Conservation (phyloP, 2,329 filamentous ascomycete species). For the Colletotrichum tropicicola region DNA sequence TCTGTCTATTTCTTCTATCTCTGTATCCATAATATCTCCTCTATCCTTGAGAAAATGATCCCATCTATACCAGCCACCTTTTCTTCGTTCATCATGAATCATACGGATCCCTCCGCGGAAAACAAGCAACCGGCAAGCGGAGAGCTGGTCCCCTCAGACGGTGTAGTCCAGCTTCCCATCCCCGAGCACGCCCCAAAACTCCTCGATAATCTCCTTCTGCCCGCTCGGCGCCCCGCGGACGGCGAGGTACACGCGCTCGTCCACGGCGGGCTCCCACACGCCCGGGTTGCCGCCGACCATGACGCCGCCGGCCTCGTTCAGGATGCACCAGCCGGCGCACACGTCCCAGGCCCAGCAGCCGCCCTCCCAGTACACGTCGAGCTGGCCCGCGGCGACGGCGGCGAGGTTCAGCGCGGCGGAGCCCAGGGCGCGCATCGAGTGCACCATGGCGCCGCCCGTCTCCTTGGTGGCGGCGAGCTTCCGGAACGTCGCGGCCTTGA, state of each 20-base stretch:
- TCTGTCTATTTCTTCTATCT: neutral
- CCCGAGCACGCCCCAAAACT: slow-evolving; percentile 71
- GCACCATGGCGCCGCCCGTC: slow-evolving; percentile 78
- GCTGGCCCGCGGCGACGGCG: slow-evolving; percentile 73
- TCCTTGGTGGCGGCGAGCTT: slow-evolving; percentile 66
- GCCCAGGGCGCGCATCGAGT: slow-evolving; percentile 75
- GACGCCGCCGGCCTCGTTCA: slow-evolving; percentile 77
- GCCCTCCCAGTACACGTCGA: slow-evolving; percentile 84
- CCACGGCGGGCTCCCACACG: slow-evolving; percentile 70
- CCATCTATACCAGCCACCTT: neutral
- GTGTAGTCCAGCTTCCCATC: slow-evolving; percentile 60
- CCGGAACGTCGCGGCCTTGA: slow-evolving; percentile 74
- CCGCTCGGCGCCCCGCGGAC: slow-evolving; percentile 67
- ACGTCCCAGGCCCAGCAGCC: slow-evolving; percentile 90
- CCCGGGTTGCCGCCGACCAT: slow-evolving; percentile 80
- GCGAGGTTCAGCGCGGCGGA: slow-evolving; percentile 81
- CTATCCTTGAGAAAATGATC: too few relatives aligned
- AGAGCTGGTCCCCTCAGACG: neutral
- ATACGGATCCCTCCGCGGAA: too few relatives aligned
- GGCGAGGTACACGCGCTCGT: slow-evolving; percentile 69
- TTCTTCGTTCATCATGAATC: too few relatives aligned
- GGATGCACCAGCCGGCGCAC: slow-evolving; percentile 81
- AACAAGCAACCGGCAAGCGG: neutral
- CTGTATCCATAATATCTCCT: neutral
- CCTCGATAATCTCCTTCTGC: slow-evolving; percentile 69